Evolutionary conservation across 257 asterid genomes (phyloP), one percentile per base, ranked within the genome.

Genomic region (Jacaranda copaia): DNA sequence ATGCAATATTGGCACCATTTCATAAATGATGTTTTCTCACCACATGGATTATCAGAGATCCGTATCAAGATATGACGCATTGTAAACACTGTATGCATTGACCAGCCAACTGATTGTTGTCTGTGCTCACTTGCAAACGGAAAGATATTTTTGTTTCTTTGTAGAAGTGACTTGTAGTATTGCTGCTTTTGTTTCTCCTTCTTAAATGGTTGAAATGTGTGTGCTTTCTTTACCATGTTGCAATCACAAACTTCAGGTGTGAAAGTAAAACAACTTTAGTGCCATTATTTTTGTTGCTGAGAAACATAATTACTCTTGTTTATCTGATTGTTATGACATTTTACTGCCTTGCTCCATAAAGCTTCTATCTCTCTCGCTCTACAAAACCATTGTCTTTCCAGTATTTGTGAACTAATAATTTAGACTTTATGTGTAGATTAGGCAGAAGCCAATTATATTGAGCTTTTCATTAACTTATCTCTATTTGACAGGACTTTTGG

Each of bases 291-390:
- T 66, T 55, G 1, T 39, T 64, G 4, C 40, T 61, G 63, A 49
- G 77, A 60, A 62, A 39, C 59, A 78, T 8, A 39, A 60, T 6
- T 51, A 38, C 55, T 45, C 5, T 20, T 61, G 5, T 12, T 48
- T 77, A 55, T 68, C 20, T 49, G 57, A 38, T 56, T 76, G 45
- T 60, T 68, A 35, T 59, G 76, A 70, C 62, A 56, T 68, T 6
- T 19, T 70, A 43, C 68, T 62, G 38, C 70, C 63, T 9, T 78
- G 38, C 48, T 70, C 63, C 14, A 10, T 48, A 32, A 18, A 52
- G 55, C 59, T 59, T 67, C 13, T 52, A 51, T 60, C 38, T 67
- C 13, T 52, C 59, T 60, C 36, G 13, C 36, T 66, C 59, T 66
- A 51, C 32, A 48, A 56, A 45, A 58, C 61, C 42, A 57, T 42